Evolutionary conservation across 2,329 filamentous ascomycete genomes (phyloP), one percentile per base, ranked within the genome.

Genomic region (Xylariaceae sp.): DNA sequence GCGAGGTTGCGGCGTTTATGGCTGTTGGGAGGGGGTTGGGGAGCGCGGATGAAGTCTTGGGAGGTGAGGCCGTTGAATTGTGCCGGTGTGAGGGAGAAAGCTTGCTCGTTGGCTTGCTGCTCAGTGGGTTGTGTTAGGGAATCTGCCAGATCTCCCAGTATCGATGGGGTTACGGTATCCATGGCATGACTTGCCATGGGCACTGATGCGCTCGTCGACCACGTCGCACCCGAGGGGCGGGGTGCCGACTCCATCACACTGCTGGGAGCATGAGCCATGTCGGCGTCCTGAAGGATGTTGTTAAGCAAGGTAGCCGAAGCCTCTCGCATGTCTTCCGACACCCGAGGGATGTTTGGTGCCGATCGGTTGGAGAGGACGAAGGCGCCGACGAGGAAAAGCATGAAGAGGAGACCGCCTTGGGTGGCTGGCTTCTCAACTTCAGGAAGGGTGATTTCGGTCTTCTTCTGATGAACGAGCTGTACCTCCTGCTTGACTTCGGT

Each of bases 331-430:
- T 92, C 88, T 53, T 92, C 87, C 34, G 89, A 87, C 68, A 92
- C 86, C 53, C 82, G 82, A 47, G 88, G 88, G 63, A 95, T 85
- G 62, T 84, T 83, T 37, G 85, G 76, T 18, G 85, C 78, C 42
- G 84, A 82, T 62, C 84, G 84, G 73, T 92, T 95, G 30, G 92
- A 96, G 58, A 94, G 87, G 64, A 97, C 91, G 68, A 96, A 96
- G 49, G 94, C 94, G 68, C 94, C 94, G 61, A 96, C 92, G 51
- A 99, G 87, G 68, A 99, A 88, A 63, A 96, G 88, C 90, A 96
- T 95, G 72, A 92, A 87, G 70, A 97, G 80, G 65, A 97, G 75
- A 65, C 89, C 83, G 48, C 90, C 89, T 65, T 92, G 88, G 62
- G 89, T 86, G 57, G 85, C 80, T 55, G 81, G 75, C 74, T 86